Percentiles rank a stretch among this genome's conserved stretches.
These are phyloP conservation scores for Ceratobasidium sp. DNA, from an alignment of 1,284 basidiomycete genomes.

Conservation along the genomic window DNA sequence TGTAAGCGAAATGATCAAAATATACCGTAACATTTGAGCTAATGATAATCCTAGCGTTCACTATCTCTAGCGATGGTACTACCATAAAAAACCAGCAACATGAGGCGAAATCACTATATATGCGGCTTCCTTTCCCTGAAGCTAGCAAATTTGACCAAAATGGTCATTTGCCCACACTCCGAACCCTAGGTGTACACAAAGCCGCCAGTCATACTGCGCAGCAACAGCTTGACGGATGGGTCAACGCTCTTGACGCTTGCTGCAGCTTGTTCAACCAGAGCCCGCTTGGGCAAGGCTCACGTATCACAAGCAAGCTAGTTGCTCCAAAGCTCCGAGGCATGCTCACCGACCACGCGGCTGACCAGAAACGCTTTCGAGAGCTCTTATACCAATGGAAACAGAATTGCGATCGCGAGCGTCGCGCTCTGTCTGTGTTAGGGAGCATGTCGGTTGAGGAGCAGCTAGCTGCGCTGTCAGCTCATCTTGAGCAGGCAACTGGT, in stretches of 20 bases:
- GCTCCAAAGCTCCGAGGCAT: constrained; percentile 7
- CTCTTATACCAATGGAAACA: constrained; percentile 25
- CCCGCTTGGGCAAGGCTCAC: neutral
- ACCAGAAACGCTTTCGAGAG: neutral
- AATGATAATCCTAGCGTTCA: neutral
- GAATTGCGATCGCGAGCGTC: constrained; percentile 1
- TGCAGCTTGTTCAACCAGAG: neutral
- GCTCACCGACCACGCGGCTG: constrained; percentile 33
- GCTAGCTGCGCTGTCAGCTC: neutral
- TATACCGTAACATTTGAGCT: neutral
- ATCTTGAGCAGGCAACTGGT: neutral
- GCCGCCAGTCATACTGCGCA: constrained; percentile 7
- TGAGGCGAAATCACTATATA: neutral
- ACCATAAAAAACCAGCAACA: constrained; percentile 19
- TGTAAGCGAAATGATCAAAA: neutral
- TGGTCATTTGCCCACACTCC: neutral
- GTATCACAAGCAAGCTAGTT: constrained; percentile 1
- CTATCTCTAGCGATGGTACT: constrained; percentile 13
- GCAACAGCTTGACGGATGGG: neutral
- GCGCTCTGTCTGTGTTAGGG: neutral
- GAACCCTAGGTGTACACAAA: constrained; percentile 8
- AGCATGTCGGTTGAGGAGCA: constrained; percentile 2
- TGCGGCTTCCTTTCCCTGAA: neutral
- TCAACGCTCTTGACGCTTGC: neutral
- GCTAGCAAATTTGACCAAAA: neutral